These are phyloP conservation scores for Streptanthus diversifolius DNA, from an alignment of 345 rosid genomes.

Conservation along the genomic window DNA sequence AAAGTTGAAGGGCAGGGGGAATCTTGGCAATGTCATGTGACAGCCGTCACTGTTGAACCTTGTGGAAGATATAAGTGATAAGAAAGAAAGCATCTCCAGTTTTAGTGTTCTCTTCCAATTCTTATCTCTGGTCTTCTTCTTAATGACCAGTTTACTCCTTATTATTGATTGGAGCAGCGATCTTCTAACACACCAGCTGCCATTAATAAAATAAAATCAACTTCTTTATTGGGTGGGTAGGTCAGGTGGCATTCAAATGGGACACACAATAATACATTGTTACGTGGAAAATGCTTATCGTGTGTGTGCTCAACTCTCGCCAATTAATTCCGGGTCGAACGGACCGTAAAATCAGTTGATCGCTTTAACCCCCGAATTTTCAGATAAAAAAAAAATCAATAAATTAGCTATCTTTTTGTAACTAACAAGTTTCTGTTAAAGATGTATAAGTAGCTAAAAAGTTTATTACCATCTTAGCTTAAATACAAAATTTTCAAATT, in stretches of 20 bases:
- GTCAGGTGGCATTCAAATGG: slow-evolving; percentile 27
- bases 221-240: slow-evolving; percentile 1
- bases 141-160: too few relatives aligned
- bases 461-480: not conserved
- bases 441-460: not conserved
- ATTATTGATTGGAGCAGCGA: too few relatives aligned
- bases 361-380: slow-evolving; percentile 25
- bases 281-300: slow-evolving; percentile 20
- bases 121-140: too few relatives aligned
- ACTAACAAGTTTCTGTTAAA: not conserved
- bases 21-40: not conserved
- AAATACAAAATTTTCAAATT: too few relatives aligned
- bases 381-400: not conserved
- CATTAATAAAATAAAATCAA: not conserved
- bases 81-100: too few relatives aligned
- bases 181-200: too few relatives aligned
- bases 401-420: slow-evolving; percentile 7
- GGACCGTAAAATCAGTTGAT: slow-evolving; percentile 32
- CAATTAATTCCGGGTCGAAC: slow-evolving; percentile 28
- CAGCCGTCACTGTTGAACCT: too few relatives aligned
- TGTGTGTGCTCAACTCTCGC: slow-evolving; percentile 19
- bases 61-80: too few relatives aligned
- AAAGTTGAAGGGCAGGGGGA: not conserved
- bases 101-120: too few relatives aligned
- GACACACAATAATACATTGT: not conserved